Conservation (phyloP, 129 eudicot species). For the Ambrosia artemisiifolia region DNA sequence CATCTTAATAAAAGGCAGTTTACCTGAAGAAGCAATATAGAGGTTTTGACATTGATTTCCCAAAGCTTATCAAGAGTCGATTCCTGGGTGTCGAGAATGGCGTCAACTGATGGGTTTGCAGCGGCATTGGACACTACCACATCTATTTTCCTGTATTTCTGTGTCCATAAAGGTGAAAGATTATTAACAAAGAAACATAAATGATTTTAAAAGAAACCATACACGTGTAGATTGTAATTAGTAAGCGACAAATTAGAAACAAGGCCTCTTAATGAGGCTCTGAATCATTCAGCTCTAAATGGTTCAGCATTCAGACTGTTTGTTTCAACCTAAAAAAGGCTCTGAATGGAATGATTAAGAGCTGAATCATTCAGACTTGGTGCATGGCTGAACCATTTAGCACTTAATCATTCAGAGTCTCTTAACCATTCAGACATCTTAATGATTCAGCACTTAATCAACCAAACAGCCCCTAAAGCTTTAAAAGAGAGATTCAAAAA, state of each 20-base stretch:
- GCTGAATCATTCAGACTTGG: too few relatives aligned
- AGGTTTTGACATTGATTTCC: conserved; percentile 84
- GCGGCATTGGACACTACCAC: conserved; percentile 93
- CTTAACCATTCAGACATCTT: too few relatives aligned
- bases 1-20: background rate
- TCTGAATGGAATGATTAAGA: too few relatives aligned
- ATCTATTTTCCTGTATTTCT: conserved; percentile 86
- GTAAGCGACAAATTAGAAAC: background rate
- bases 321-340: too few relatives aligned
- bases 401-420: too few relatives aligned
- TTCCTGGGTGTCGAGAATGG: conserved; percentile 66
- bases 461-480: too few relatives aligned
- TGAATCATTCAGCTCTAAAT: too few relatives aligned
- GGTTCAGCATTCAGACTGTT: too few relatives aligned
- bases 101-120: conserved; percentile 65
- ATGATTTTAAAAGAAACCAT: background rate
- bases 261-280: too few relatives aligned
- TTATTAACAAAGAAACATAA: conserved; percentile 5
- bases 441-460: too few relatives aligned
- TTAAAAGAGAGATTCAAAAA: too few relatives aligned
- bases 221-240: background rate
- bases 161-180: conserved; percentile 13
- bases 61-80: conserved; percentile 81
- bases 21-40: conserved; percentile 82
- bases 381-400: too few relatives aligned